phyloP scores from a whole-genome alignment of 495 filamentous ascomycete genomes.

The Penicillium simplicissimum region DNA sequence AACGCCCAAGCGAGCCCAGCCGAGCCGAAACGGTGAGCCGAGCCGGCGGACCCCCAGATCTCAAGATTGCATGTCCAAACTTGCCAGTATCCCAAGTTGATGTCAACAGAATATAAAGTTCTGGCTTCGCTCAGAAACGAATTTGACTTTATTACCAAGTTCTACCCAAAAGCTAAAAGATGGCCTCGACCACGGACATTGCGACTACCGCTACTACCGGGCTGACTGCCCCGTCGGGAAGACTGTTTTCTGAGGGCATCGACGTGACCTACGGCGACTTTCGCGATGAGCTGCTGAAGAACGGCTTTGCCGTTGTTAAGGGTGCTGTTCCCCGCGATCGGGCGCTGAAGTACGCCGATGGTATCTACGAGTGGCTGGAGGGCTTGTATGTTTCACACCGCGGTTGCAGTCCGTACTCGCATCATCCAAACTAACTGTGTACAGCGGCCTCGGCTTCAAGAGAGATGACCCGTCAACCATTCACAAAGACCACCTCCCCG shows the following conservation, averaged over 20 bases:
- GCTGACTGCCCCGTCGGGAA: conserved; percentile 10
- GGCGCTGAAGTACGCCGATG: conserved; percentile 11
- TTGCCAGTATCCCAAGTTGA: neutral
- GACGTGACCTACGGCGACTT: conserved; percentile 26
- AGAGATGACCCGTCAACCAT: conserved; percentile 35
- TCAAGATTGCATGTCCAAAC: neutral
- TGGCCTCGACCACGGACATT: conserved; percentile 2
- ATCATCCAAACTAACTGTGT: neutral
- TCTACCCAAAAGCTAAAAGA: neutral
- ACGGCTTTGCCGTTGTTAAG: conserved; percentile 31
- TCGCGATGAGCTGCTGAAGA: conserved; percentile 23
- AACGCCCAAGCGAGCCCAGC: neutral
- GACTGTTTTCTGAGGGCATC: conserved; percentile 15
- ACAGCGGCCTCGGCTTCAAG: conserved; percentile 35
- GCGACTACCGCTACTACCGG: neutral
- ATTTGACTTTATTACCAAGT: neutral
- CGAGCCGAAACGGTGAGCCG: conserved; percentile 3
- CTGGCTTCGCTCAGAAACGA: neutral
- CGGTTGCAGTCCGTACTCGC: too few relatives aligned
- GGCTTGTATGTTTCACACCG: conserved; percentile 9
- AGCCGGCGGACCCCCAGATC: neutral
- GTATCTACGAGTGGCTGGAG: conserved; percentile 19
- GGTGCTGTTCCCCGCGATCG: conserved; percentile 26
- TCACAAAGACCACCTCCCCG: conserved; percentile 31
- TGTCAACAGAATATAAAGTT: neutral